Base-by-base conservation (phyloP, 495 filamentous ascomycete genomes). In the Aspergillus avenaceus region DNA sequence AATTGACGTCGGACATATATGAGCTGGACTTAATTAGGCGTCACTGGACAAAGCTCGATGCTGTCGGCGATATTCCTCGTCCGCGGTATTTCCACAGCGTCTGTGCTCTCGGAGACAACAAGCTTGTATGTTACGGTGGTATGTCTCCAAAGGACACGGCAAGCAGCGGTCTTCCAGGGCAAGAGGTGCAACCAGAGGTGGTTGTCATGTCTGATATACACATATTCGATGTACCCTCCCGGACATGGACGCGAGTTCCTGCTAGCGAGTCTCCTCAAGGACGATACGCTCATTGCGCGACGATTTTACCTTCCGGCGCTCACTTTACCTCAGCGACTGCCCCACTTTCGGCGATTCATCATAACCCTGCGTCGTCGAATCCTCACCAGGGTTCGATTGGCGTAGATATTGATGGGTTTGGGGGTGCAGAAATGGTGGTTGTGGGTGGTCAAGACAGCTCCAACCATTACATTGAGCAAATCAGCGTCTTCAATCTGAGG, bases 391-490 rank as follows among this genome's bases (percentile, higher is more conserved):
- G 91, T 18, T 80, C 83, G 0, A 81, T 96, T 47, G 91, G 93
- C 2, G 85, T 95, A 28, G 84, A 82, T 52, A 81, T 97, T 34
- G 91, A 97, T 68, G 91, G 95, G 0, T 81, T 81, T 25, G 93
- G 95, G 8, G 93, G 95, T 12, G 90, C 95, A 2, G 91, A 98
- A 69, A 95, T 98, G 95, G 82, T 98, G 9, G 85, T 98, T 8
- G 91, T 97, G 13, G 93, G 93, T 41, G 93, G 93, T 4, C 93
- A 98, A 62, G 92, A 97, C 61, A 91, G 87, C 50, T 87, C 87
- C n/a, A 97, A 97, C 61, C 90, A 96, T 61, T 98, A 98, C 58
- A 97, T 98, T 52, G 92, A 97, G 63, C 89, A 97, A 68, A 90
- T 97, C 58, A 96, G 91, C 60, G 90, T 97, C 5, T 98, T 97